A percentile compares a stretch with the other conserved stretches of the same genome.
These are phyloP conservation scores for Termitomyces sp. DNA, from an alignment of 768 basidiomycete genomes.

Conservation along the genomic window DNA sequence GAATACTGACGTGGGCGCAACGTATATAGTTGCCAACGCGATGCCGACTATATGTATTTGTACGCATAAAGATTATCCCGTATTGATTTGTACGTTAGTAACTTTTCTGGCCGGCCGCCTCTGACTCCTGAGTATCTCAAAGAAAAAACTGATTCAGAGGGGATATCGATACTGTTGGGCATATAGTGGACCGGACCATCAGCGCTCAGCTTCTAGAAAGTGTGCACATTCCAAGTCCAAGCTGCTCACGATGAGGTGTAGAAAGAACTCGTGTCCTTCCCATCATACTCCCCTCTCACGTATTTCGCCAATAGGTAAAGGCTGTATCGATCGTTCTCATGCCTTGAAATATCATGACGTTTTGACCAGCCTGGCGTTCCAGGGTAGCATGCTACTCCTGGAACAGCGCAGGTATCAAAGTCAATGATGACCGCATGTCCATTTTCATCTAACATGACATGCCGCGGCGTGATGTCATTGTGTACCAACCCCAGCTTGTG, in stretches of 20 bases:
- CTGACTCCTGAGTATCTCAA: no score
- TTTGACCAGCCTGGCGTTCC: slow-evolving; percentile 6
- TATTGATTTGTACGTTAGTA: not conserved
- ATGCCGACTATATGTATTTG: not conserved
- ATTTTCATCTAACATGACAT: slow-evolving; percentile 5
- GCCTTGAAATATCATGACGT: slow-evolving; percentile 4
- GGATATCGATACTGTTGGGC: not conserved
- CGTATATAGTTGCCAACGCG: no score
- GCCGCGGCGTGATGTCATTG: slow-evolving; percentile 6
- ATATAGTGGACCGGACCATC: not conserved
- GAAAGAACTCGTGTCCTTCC: slow-evolving; percentile 1
- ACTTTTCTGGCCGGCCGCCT: not conserved
- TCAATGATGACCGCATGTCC: slow-evolving; percentile 5
- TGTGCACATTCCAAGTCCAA: not conserved
- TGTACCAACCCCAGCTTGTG: slow-evolving; percentile 5
- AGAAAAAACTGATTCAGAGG: no score
- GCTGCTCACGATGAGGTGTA: not conserved
- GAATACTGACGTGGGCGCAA: no score
- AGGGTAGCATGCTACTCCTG: slow-evolving; percentile 4
- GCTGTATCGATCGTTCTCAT: slow-evolving; percentile 4
- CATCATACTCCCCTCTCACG: slow-evolving; percentile 5
- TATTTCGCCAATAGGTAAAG: slow-evolving; percentile 6
- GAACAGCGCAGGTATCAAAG: slow-evolving; percentile 5
- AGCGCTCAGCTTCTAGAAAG: not conserved
- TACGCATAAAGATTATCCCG: not conserved